These are phyloP conservation scores for Fusarium devonianum DNA, from an alignment of 2,329 filamentous ascomycete genomes.

Conservation along the genomic window DNA sequence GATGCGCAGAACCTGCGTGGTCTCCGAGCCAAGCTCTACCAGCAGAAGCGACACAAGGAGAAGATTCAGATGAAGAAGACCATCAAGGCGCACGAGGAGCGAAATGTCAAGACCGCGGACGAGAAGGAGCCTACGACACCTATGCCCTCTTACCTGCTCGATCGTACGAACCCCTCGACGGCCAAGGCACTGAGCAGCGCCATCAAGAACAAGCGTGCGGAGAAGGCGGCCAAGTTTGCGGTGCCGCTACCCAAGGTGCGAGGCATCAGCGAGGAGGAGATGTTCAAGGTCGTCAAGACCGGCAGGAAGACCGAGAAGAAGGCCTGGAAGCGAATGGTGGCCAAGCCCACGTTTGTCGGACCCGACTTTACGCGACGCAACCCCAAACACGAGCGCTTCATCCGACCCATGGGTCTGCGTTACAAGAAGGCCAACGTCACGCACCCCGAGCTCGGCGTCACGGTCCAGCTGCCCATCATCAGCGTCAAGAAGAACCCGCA, in stretches of 20 bases:
- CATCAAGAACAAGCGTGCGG: constrained; percentile 94
- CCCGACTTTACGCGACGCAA: constrained; percentile 88
- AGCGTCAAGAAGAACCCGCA: constrained; percentile 74
- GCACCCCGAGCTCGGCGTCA: constrained; percentile 83
- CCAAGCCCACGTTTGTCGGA: constrained; percentile 76
- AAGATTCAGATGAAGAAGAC: constrained; percentile 98
- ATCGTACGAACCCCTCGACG: constrained; percentile 69
- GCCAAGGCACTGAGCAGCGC: constrained; percentile 79
- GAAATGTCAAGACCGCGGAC: constrained; percentile 89
- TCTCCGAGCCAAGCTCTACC: constrained; percentile 89
- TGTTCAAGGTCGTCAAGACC: constrained; percentile 96
- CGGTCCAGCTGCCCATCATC: constrained; percentile 84
- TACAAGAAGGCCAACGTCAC: constrained; percentile 64
- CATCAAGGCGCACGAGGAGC: constrained; percentile 94
- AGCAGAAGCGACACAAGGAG: constrained; percentile 92
- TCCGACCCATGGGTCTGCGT: constrained; percentile 58
- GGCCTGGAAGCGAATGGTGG: constrained; percentile 75
- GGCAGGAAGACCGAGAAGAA: constrained; percentile 95
- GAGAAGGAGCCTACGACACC: constrained; percentile 82
- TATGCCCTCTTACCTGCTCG: constrained; percentile 90
- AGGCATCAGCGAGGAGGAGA: constrained; percentile 91
- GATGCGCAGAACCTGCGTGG: constrained; percentile 94
- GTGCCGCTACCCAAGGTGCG: constrained; percentile 94
- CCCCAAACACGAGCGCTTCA: constrained; percentile 74
- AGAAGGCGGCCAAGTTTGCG: constrained; percentile 92